These are phyloP conservation scores for Somion occarium DNA, from an alignment of 1,284 basidiomycete genomes.

Conservation along the genomic window DNA sequence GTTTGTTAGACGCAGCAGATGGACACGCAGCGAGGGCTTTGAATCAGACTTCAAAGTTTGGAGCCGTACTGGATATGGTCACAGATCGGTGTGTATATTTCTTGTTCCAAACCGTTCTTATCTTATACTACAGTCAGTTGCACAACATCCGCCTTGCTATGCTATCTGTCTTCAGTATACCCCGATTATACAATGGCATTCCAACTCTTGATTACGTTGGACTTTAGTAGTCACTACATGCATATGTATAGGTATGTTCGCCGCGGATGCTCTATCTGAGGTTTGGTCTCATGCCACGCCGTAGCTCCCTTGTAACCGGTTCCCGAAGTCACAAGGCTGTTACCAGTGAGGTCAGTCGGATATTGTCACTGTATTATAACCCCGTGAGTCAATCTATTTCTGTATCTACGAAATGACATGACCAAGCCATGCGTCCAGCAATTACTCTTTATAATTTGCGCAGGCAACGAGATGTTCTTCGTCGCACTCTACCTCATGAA, in stretches of 20 bases:
- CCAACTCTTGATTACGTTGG: constrained; percentile 94
- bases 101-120: not conserved
- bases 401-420: no score
- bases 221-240: constrained; percentile 99
- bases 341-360: constrained; percentile 86
- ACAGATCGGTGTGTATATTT: constrained; percentile 79
- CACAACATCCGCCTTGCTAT: constrained; percentile 93
- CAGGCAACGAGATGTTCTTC: constrained; percentile 97
- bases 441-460: constrained; percentile 91
- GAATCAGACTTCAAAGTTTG: constrained; percentile 93
- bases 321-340: constrained; percentile 92
- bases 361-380: constrained; percentile 93
- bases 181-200: constrained; percentile 81
- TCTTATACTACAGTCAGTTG: constrained; percentile 51
- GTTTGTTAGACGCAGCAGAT: constrained; percentile 93
- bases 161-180: constrained; percentile 91
- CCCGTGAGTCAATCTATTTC: constrained; percentile 52
- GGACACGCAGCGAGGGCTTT: constrained; percentile 90
- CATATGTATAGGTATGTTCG: constrained; percentile 93
- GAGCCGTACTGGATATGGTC: constrained; percentile 98
- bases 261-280: not conserved
- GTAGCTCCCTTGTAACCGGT: constrained; percentile 89
- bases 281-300: not conserved
- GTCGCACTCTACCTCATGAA: constrained; percentile 94
- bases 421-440: constrained; percentile 40